Base-by-base conservation (phyloP, 2,329 filamentous ascomycete species). In the Ilyonectria sp. region DNA sequence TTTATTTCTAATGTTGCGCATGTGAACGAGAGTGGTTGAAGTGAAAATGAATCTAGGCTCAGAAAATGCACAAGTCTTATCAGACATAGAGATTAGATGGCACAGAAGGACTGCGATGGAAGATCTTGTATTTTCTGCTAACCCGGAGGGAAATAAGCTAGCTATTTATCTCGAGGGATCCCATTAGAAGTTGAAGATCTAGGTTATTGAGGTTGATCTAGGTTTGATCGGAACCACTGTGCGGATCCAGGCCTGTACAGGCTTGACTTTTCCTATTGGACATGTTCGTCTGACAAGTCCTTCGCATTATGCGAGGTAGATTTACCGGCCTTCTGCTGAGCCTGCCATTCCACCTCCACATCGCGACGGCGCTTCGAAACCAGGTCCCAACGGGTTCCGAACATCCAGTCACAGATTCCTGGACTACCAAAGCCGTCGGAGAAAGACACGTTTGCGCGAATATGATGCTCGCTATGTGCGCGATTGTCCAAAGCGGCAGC, bases 351-450 rank as follows among this genome's bases (percentile, higher is more conserved):
- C n/a, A 46, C n/a, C 19, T 46, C 43, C 43, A 9, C 43, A 46
- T 46, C 43, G n/a, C 43, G 23, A 19, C 43, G 43, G 23, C n/a
- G n/a, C 43, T 46, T 46, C 43, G 19, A 23, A 35, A 54, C 50
- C 50, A 54, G n/a, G 31, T 54, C 50, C 50, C 50, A 37, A 19
- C 50, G 50, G 8, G 50, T 54, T 21, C 50, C 50, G 31, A 54
- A 37, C 5, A 54, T 35, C 26, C 26, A 33, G n/a, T 54, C 50
- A 35, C 50, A 54, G n/a, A 54, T 54, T 21, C 50, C 31, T 35
- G 50, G 50, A 35, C 50, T 54, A 29, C 50, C 50, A 37, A 54
- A 54, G n/a, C 50, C 50, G 50, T 54, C 50, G 13, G 50, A 54
- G 50, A 54, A 54, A 33, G 50, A 54, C 50, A 54, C 31, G 23